Base-by-base conservation (phyloP, 495 filamentous ascomycete species). In the Trichoderma orchidacearum region DNA sequence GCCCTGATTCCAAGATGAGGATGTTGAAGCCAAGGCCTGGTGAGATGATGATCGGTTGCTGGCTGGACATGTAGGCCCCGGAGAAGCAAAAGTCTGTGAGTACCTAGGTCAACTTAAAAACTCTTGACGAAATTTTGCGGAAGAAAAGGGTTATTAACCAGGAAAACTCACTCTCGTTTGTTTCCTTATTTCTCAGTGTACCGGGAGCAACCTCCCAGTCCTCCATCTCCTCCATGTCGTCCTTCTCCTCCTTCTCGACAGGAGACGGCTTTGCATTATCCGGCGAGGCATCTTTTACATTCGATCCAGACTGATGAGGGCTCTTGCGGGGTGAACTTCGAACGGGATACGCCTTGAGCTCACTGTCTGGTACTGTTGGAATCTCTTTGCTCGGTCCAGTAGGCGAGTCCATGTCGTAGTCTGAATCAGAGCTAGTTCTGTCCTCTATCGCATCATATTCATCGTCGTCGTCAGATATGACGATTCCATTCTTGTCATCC, bases 61-160 rank as follows among this genome's bases (percentile, higher is more conserved):
- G 58, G 29, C 62, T 61, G 3, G 63, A 57, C 5, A 74, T 62
- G 56, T 64, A 73, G 6, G 71, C 50, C n/a, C 69, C 70, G 12
- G 72, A 75, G 58, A 66, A 74, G 17, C 69, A 70, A 18, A 71
- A 58, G 17, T 63, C 68, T 71, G 29, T n/a, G 5, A 8, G 30
- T 12, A 21, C 30, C 12, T 8, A 4, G 1, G 27, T 38, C 29
- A 35, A n/a, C 32, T 8, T n/a, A 35, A 35, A 35, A 35, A 35
- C n/a, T n/a, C n/a, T n/a, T n/a, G n/a, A n/a, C n/a, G n/a, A n/a
- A n/a, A n/a, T n/a, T n/a, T n/a, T n/a, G 32, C 32, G 9, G 8
- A 36, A 8, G 32, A n/a, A 36, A 56, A 57, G 12, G 18, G 25
- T 1, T 28, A 17, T 27, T 28, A 11, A 51, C 11, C 2, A 27